Base-by-base conservation (phyloP, 352 stramenopile species). In the Phytophthora pisi region DNA sequence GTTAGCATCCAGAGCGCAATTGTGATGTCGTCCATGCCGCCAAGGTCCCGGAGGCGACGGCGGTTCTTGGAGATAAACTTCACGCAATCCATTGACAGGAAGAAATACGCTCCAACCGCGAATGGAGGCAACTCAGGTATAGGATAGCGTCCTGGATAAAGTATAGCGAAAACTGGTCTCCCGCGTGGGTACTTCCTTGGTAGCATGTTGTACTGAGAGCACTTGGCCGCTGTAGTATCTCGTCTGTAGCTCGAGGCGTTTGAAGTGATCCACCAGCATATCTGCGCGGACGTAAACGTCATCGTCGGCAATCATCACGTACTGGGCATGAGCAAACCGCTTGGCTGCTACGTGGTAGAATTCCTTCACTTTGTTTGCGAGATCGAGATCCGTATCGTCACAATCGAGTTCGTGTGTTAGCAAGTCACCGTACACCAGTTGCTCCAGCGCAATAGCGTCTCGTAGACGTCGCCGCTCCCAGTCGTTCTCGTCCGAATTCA, bases 261-360 rank as follows among this genome's bases (percentile, higher is more conserved):
- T 28, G 18, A 51, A 49, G 42, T 23, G 38, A 15, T 20, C 13
- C 3, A 70, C 34, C 4, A 84, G 24, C 36, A 68, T 8, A 30
- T 84, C 74, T 7, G 78, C 50, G 23, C 64, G 69, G 4, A 89
- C 52, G 38, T 86, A 88, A 15, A 89, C 65, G 46, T 90, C 78
- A 38, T 90, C 82, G 58, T 90, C 81, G 4, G 74, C 64, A 26
- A 90, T 70, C 77, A 90, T 83, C 0, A 90, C 62, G 62, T 87
- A 90, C 38, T 66, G 49, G 5, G 61, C 47, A 6, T 50, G 51
- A 0, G 65, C 26, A 18, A 63, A 59, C 0, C 59, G 9, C 3
- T 52, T 65, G 1, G 49, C 49, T 26, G 62, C 62, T n/a, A 78
- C 74, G 23, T 66, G 46, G 13, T 82, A 30, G 28, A 88, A 86